Conservation (phyloP, 306 rosid genomes). For the Trifolium repens region DNA sequence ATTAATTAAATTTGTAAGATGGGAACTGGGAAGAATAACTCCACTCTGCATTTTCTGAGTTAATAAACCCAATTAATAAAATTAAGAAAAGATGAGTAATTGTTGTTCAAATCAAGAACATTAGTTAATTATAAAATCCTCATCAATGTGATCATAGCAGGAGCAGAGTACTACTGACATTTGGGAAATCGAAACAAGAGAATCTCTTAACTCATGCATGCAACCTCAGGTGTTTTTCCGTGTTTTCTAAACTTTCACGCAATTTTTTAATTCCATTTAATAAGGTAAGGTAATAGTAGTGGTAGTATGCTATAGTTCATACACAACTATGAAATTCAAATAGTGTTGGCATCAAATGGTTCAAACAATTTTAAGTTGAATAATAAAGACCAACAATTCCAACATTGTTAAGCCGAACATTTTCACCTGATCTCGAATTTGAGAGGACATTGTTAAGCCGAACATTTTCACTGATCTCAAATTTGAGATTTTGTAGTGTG, state of each 20-base stretch:
- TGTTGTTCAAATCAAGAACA: neutral
- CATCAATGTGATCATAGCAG: constrained; percentile 37
- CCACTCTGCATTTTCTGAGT: constrained; percentile 34
- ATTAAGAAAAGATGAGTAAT: neutral
- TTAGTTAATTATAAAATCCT: constrained; percentile 19
- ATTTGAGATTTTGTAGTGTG: too few species aligned
- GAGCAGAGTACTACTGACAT: constrained; percentile 41
- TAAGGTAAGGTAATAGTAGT: too few species aligned
- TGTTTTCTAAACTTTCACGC: constrained; percentile 14
- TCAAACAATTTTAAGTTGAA: too few species aligned
- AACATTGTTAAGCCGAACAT: too few species aligned
- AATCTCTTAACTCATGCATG: constrained; percentile 44
- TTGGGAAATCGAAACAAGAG: constrained; percentile 50
- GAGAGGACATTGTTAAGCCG: too few species aligned
- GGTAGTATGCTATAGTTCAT: too few species aligned
- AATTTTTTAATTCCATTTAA: neutral
- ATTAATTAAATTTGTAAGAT: constrained; percentile 6
- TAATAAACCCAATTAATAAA: neutral
- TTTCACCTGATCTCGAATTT: too few species aligned
- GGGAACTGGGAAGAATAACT: constrained; percentile 8
- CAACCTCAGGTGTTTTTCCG: constrained; percentile 31
- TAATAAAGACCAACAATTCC: too few species aligned
- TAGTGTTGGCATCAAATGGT: too few species aligned
- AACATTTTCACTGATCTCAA: too few species aligned
- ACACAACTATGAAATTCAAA: too few species aligned